Conservation (phyloP, 1,284 basidiomycete species). For the Phellinidium pouzarii region DNA sequence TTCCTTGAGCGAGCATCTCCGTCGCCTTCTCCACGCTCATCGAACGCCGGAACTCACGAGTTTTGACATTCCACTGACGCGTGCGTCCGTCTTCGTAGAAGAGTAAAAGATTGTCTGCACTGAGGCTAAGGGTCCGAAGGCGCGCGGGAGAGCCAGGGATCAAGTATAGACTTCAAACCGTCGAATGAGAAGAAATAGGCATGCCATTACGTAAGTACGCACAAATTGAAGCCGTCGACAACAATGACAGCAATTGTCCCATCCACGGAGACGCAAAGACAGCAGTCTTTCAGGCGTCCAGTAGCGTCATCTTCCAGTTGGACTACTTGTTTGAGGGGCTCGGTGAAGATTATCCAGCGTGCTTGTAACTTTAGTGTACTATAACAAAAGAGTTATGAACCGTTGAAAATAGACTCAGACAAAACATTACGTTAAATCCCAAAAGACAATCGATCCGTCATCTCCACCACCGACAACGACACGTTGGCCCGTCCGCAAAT, state of each 20-base stretch:
- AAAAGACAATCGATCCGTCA: conserved; percentile 69
- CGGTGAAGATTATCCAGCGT: conserved; percentile 63
- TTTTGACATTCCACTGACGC: conserved; percentile 84
- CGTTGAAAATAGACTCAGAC: background rate
- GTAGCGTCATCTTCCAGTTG: conserved; percentile 50
- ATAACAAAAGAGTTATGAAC: conserved; percentile 10
- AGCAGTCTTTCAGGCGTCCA: conserved; percentile 61
- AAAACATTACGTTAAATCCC: conserved; percentile 50
- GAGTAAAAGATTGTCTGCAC: conserved; percentile 68
- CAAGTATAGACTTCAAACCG: conserved; percentile 54
- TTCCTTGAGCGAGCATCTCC: conserved; percentile 63
- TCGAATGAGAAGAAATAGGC: conserved; percentile 9
- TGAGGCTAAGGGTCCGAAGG: conserved; percentile 59
- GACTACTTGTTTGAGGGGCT: conserved; percentile 53
- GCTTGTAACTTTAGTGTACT: conserved; percentile 61
- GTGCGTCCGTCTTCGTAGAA: conserved; percentile 74
- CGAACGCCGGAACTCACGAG: conserved; percentile 80
- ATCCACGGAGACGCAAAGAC: conserved; percentile 69
- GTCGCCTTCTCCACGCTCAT: conserved; percentile 72
- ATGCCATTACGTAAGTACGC: conserved; percentile 2
- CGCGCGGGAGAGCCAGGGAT: conserved; percentile 72
- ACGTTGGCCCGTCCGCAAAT: conserved; percentile 48
- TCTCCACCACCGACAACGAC: conserved; percentile 65
- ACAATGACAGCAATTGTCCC: conserved; percentile 79
- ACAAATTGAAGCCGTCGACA: conserved; percentile 43